Base-by-base conservation (phyloP, 2,329 filamentous ascomycete genomes). In the Thelonectria olida region DNA sequence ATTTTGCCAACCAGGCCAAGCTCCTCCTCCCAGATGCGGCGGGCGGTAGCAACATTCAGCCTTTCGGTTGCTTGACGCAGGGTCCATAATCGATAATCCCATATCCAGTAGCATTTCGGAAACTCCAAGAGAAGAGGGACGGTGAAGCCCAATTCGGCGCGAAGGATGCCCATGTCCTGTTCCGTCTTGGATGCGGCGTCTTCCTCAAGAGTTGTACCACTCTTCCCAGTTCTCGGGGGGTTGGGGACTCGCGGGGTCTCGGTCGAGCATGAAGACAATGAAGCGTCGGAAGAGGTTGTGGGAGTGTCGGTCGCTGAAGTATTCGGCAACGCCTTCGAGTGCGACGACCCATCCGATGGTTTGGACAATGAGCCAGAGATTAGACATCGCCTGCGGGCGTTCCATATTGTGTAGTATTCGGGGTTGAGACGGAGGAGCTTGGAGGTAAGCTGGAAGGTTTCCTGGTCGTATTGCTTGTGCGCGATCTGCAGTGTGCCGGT, bases 81-180 rank as follows among this genome's bases (percentile, higher is more conserved):
- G 3, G 95, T 81, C 94, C 96, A 99, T 45, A 90, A 79, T 25
- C 96, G 90, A 78, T 97, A 95, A 70, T 97, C 97, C 96, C 96
- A 99, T 72, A 99, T 95, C 95, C 96, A 98, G 81, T 99, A 99
- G 83, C 96, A 98, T 77, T 99, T 99, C 7, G 96, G 96, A 67
- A 88, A 95, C 67, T 93, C 88, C 66, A 92, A 85, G 50, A 99
- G 85, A 19, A 99, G 84, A 1, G 92, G 92, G 39, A 97, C 87
- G 31, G 95, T 89, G 73, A 97, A 97, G 48, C 81, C 80, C 31
- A 99, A 83, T 75, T 99, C 96, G 56, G 85, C 82, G 47, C 86
- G 85, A 63, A 98, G 84, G 28, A 90, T 74, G 3, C 87, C 79
- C 41, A 81, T 63, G 51, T 82, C 70, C 42, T 64, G 27, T 17